A percentile compares a stretch with the other conserved stretches of the same genome.
Conservation (phyloP, 768 basidiomycete genomes). For the Suillus spraguei region DNA sequence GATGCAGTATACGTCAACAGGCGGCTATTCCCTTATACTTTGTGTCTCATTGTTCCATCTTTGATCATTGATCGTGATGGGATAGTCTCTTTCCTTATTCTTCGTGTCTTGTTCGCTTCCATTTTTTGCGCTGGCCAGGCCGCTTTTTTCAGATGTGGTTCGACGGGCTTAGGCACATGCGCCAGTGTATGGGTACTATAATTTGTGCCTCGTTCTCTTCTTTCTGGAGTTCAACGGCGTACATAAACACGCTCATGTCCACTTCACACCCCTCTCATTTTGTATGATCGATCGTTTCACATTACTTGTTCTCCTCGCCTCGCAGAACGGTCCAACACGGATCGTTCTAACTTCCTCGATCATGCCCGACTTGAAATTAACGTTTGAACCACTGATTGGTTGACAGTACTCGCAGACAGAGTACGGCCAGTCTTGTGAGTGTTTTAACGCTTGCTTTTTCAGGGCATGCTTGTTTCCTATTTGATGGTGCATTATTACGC, state of each 20-base stretch:
- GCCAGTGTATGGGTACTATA: not conserved
- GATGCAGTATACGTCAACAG: not conserved
- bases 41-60: not conserved
- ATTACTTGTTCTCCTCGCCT: not conserved
- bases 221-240: constrained; percentile 6
- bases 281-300: not conserved
- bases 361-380: not conserved
- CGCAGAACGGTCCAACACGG: not conserved
- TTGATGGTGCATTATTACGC: not conserved
- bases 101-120: not conserved
- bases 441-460: not conserved
- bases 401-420: not conserved
- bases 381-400: not conserved
- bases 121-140: not conserved
- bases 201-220: not conserved
- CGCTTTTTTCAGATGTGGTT: not conserved
- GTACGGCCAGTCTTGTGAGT: not conserved
- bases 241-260: not conserved
- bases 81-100: not conserved
- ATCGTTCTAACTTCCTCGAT: not conserved
- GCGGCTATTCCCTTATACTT: not conserved
- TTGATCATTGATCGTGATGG: not conserved
- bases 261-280: not conserved
- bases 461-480: not conserved
- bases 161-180: not conserved